Evolutionary conservation across 768 basidiomycete species (phyloP), one percentile per base, ranked within the genome.

Genomic region (Hericium alpestre): DNA sequence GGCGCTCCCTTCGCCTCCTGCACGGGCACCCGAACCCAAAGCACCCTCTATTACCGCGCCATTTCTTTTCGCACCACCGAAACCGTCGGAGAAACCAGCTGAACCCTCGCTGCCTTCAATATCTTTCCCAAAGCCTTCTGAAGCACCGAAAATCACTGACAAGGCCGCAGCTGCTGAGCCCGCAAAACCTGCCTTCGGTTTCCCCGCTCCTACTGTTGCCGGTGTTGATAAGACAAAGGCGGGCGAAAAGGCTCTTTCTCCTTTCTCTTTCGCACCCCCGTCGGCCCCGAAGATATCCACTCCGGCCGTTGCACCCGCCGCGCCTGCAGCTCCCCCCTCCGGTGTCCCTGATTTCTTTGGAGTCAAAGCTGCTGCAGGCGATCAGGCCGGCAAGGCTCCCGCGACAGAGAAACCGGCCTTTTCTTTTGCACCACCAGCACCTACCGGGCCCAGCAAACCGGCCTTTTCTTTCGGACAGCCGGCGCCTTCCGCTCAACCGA

Each of bases 301-400:
- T 9, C 32, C 32, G 32, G 32, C 32, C 32, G 32, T 49, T 65
- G 12, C n/a, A 38, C 4, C n/a, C 56, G 32, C 47, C 62, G 18
- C 23, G 62, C 43, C 16, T 20, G 20, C 43, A 46, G 18, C 49
- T 25, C 25, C 49, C 22, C 18, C 18, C 20, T 38, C 61, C 7
- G 37, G 62, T 18, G 51, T 65, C 22, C 65, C 72, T 27, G 70
- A 67, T 56, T 68, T 71, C 59, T 70, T 72, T 48, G 25, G 49
- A 22, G 22, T 16, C 66, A 32, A 65, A 55, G 43, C n/a, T n/a
- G 43, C 43, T 4, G 43, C 43, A 46, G n/a, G n/a, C 8, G 43
- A n/a, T 4, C 43, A n/a, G 16, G 16, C 4, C 16, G 20, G n/a
- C 43, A 46, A 46, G 8, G 43, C 43, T n/a, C 43, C 43, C 4